phyloP scores from a whole-genome alignment of 1,139 yeast genomes.

The Blastobotrys persicus region DNA sequence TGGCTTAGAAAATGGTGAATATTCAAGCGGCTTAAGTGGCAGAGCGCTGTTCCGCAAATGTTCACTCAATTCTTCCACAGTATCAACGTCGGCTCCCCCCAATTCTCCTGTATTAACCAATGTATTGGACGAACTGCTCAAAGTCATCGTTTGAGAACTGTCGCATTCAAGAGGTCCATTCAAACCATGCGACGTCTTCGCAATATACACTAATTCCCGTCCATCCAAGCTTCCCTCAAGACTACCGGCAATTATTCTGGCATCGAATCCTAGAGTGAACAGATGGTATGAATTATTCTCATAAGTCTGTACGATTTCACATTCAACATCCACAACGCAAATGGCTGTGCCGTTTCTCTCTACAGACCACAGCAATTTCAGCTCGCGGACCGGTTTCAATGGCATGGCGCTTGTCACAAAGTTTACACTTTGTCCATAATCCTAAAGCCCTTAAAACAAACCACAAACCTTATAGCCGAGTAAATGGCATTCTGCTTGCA shows the following conservation, averaged over 20 bases:
- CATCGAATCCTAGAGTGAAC: slow-evolving; percentile 13
- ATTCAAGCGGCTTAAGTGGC: neutral
- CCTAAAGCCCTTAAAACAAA: neutral
- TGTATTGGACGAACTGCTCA: neutral
- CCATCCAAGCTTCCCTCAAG: neutral
- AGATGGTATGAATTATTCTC: slow-evolving; percentile 11
- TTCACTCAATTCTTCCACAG: neutral
- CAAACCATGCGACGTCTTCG: neutral
- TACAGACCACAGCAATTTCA: neutral
- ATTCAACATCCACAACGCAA: neutral
- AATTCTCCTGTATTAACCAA: neutral
- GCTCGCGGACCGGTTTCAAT: slow-evolving; percentile 1
- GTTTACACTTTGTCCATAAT: neutral
- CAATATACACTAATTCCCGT: neutral
- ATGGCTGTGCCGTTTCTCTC: neutral
- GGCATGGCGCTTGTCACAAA: neutral
- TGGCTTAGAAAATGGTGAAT: neutral
- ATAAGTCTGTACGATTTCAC: neutral
- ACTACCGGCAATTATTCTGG: neutral
- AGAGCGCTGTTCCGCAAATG: neutral
- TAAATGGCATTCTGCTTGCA: no score
- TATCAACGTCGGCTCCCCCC: neutral
- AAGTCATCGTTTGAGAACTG: neutral
- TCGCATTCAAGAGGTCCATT: neutral
- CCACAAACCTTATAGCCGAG: neutral